Percentiles rank a stretch among this genome's conserved stretches.
phyloP scores from a whole-genome alignment of 148 eudicot species.

The Vaccinium vitisidaea region DNA sequence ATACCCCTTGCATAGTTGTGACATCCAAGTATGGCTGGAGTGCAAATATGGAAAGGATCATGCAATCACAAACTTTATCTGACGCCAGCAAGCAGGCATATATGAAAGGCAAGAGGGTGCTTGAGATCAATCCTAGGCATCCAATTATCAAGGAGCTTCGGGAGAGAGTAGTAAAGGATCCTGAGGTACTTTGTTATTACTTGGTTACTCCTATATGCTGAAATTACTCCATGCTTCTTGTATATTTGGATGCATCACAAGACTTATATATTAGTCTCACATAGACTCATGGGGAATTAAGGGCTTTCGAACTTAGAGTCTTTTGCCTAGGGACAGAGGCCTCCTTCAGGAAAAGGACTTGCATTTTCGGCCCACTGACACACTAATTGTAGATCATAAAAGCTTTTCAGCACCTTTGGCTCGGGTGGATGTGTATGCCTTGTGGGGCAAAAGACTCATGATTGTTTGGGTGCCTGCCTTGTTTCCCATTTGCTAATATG shows the following conservation, averaged over 20 bases:
- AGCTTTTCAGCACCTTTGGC: not conserved
- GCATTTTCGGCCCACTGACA: not conserved
- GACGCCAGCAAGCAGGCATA: constrained; percentile 93
- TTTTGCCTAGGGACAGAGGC: not conserved
- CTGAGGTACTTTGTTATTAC: constrained; percentile 56
- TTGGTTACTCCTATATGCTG: not conserved
- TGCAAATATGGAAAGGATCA: constrained; percentile 95
- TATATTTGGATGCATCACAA: not conserved
- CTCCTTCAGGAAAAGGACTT: not conserved
- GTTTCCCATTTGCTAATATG: too few species aligned
- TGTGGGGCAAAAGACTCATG: not conserved
- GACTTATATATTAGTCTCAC: not conserved
- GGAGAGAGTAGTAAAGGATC: constrained; percentile 69
- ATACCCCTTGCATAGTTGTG: constrained; percentile 95
- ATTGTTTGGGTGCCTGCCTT: not conserved
- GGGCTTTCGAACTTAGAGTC: not conserved
- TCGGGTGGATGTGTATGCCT: not conserved
- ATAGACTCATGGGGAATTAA: not conserved
- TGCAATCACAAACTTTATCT: constrained; percentile 89
- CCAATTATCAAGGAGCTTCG: constrained; percentile 96
- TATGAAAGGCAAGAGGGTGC: constrained; percentile 96
- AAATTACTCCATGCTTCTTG: not conserved
- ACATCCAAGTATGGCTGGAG: constrained; percentile 98
- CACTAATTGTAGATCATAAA: not conserved
- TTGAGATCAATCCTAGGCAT: constrained; percentile 93